A percentile compares a stretch with the other conserved stretches of the same genome.
phyloP scores from a whole-genome alignment of 768 basidiomycete genomes.

The Collybia nuda region DNA sequence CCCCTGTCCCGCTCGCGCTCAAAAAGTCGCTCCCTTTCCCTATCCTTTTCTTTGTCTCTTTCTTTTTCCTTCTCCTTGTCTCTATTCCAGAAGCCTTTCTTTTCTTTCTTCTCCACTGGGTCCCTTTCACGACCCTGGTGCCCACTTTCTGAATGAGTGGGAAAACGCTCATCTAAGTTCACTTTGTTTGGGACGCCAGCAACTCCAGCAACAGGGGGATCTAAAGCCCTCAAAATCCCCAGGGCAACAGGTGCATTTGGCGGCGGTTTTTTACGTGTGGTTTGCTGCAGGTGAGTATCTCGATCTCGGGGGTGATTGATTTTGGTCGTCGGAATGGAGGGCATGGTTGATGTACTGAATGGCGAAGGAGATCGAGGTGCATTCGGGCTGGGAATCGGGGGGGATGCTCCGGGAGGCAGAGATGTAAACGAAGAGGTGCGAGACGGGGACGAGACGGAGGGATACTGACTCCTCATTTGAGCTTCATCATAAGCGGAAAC shows the following conservation, averaged over 20 bases:
- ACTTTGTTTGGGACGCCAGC: slow-evolving; percentile 26
- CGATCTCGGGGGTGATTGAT: slow-evolving; percentile 15
- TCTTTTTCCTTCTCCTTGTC: slow-evolving; percentile 29
- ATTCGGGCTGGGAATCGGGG: slow-evolving; percentile 34
- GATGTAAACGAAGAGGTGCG: slow-evolving; percentile 53
- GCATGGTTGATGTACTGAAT: slow-evolving; percentile 32
- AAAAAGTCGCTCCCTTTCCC: not conserved
- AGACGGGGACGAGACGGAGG: slow-evolving; percentile 34
- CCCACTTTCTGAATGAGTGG: slow-evolving; percentile 26
- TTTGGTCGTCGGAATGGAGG: slow-evolving; percentile 8
- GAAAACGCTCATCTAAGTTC: slow-evolving; percentile 31
- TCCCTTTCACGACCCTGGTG: slow-evolving; percentile 24
- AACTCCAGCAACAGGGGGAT: slow-evolving; percentile 39
- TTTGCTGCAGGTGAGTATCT: slow-evolving; percentile 17
- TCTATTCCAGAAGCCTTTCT: slow-evolving; percentile 54
- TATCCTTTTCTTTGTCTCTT: slow-evolving; percentile 5
- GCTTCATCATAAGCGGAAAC: slow-evolving; percentile 28
- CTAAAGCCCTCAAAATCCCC: slow-evolving; percentile 61
- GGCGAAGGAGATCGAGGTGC: slow-evolving; percentile 46
- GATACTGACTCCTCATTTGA: slow-evolving; percentile 19
- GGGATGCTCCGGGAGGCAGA: slow-evolving; percentile 42
- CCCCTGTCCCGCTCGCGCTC: slow-evolving; percentile 14
- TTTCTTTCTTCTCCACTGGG: slow-evolving; percentile 45
- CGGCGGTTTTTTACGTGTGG: slow-evolving; percentile 19
- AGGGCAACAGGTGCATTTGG: slow-evolving; percentile 37